phyloP scores from a whole-genome alignment of 345 rosid species.

The Lumnitzera racemosa region DNA sequence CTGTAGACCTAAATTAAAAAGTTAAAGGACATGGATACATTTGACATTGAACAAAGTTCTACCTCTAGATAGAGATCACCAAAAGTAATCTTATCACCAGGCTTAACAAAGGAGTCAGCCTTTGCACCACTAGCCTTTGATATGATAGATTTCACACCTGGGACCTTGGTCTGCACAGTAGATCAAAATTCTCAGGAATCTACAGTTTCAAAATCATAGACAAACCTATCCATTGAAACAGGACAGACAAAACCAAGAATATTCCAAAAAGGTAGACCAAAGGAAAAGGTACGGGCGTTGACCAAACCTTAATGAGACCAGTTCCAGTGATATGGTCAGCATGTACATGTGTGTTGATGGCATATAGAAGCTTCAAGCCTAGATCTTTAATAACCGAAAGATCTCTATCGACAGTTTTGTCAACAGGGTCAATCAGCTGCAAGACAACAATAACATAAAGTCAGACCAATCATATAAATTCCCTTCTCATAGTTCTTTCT shows the following conservation, averaged over 20 bases:
- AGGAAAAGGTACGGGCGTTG: neutral
- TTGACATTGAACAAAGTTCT: neutral
- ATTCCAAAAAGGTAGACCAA: neutral
- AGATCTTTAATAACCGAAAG: conserved; percentile 53
- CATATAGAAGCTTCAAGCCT: conserved; percentile 74
- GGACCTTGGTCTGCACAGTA: conserved; percentile 42
- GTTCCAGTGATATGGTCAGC: conserved; percentile 98
- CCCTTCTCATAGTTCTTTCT: neutral
- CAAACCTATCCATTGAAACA: neutral
- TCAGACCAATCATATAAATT: neutral
- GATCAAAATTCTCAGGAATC: neutral
- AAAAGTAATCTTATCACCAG: conserved; percentile 58
- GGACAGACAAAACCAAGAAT: neutral
- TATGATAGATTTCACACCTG: conserved; percentile 62
- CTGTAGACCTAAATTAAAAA: too few species aligned
- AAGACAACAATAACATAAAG: neutral
- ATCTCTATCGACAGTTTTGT: conserved; percentile 86
- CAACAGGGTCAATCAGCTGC: conserved; percentile 95
- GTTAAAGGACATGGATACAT: too few species aligned
- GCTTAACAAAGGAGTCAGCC: conserved; percentile 69
- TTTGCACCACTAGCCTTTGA: conserved; percentile 73
- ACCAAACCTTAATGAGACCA: conserved; percentile 67
- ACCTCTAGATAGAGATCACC: conserved; percentile 79
- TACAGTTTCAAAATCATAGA: too few species aligned
- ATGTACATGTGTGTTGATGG: conserved; percentile 91